Evolutionary conservation across 148 eudicot species (phyloP).

Genomic region (Pouteria glomerata): DNA sequence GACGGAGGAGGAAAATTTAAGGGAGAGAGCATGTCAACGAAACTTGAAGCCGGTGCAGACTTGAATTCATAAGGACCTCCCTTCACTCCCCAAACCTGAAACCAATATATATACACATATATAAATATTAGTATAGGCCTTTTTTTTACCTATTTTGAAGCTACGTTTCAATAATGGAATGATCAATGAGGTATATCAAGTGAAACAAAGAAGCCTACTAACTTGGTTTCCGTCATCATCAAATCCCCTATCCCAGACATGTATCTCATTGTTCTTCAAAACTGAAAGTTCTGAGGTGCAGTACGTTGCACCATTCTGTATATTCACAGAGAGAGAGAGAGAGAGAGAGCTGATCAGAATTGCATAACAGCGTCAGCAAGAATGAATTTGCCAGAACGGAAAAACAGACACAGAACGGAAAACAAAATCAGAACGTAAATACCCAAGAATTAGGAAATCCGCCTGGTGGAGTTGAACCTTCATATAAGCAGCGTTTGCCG

Average conservation of each 20-base stretch:
- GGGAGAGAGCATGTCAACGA: conserved; percentile 57
- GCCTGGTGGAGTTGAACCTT: conserved; percentile 85
- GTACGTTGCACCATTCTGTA: conserved; percentile 72
- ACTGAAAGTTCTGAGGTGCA: conserved; percentile 73
- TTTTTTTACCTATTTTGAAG: background rate
- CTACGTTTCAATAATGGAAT: background rate
- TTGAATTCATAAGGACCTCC: conserved; percentile 95
- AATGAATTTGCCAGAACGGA: too few species aligned
- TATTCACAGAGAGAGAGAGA: background rate
- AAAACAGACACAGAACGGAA: background rate
- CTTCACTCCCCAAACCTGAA: conserved; percentile 95
- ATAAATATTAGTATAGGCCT: too few species aligned
- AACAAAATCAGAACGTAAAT: conserved; percentile 10
- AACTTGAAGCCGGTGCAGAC: conserved; percentile 81
- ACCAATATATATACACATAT: too few species aligned
- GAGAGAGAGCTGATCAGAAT: background rate
- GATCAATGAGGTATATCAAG: background rate
- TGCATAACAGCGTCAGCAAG: background rate
- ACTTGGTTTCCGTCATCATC: conserved; percentile 97
- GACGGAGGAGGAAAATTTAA: conserved; percentile 56
- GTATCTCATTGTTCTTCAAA: conserved; percentile 88
- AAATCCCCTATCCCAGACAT: conserved; percentile 81
- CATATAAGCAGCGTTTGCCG: conserved; percentile 91
- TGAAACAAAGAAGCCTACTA: conserved; percentile 6
- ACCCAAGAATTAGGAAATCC: conserved; percentile 98